Conservation (phyloP, 805 yeast genomes). For the Saccharomycopsis amapae region DNA sequence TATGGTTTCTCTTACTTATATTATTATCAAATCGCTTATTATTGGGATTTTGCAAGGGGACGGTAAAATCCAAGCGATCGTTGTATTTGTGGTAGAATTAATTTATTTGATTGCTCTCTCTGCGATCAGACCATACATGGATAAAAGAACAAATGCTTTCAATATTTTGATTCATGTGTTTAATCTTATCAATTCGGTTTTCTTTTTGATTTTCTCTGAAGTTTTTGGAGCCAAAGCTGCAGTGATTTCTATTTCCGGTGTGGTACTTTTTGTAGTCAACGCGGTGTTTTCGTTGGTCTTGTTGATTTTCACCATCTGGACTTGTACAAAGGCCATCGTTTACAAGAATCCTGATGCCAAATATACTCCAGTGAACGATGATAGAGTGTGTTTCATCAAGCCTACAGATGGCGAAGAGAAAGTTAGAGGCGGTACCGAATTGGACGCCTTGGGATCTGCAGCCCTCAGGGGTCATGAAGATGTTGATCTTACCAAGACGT, state of each 20-base stretch:
- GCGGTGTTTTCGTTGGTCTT: conserved; percentile 82
- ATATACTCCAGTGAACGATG: conserved; percentile 95
- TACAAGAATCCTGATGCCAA: conserved; percentile 92
- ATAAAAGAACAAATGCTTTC: conserved; percentile 88
- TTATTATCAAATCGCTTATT: conserved; percentile 67
- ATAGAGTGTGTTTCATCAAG: conserved; percentile 91
- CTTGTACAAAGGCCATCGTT: conserved; percentile 76
- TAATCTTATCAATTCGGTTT: conserved; percentile 72
- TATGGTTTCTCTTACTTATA: conserved; percentile 53
- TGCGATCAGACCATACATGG: conserved; percentile 83
- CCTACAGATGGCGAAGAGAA: conserved; percentile 37
- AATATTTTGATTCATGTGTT: conserved; percentile 80
- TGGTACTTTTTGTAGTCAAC: conserved; percentile 81
- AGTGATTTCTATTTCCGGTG: conserved; percentile 88
- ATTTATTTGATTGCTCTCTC: conserved; percentile 58
- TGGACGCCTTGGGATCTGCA: conserved; percentile 20
- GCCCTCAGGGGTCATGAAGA: conserved; percentile 21
- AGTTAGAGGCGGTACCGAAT: conserved; percentile 20
- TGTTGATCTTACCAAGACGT: conserved; percentile 4
- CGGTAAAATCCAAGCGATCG: conserved; percentile 78
- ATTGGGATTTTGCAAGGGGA: conserved; percentile 78
- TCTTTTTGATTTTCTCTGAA: conserved; percentile 84
- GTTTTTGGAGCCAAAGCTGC: conserved; percentile 76
- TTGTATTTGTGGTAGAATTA: conserved; percentile 71
- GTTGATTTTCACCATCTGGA: conserved; percentile 76